phyloP scores from a whole-genome alignment of 768 basidiomycete species.

The Coprinopsis sp. region DNA sequence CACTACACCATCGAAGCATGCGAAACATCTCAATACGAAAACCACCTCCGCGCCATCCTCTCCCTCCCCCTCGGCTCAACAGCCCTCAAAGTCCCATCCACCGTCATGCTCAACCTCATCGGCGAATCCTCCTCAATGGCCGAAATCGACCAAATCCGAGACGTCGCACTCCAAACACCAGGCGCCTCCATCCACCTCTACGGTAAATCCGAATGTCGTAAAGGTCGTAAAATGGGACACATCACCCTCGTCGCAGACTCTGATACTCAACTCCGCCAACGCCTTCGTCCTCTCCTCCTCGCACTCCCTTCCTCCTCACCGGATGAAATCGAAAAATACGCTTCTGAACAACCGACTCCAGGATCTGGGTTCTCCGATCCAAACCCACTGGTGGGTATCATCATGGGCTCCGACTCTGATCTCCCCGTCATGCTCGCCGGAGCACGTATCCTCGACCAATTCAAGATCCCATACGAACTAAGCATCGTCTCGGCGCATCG shows the following conservation, averaged over 20 bases:
- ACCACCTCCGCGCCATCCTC: slow-evolving; percentile 93
- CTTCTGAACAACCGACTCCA: slow-evolving; percentile 40
- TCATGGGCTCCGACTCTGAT: slow-evolving; percentile 99
- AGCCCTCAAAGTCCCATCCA: slow-evolving; percentile 76
- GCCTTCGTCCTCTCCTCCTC: slow-evolving; percentile 71
- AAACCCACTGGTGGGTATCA: slow-evolving; percentile 82
- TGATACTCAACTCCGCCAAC: slow-evolving; percentile 65
- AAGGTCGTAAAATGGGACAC: slow-evolving; percentile 97
- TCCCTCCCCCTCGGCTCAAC: slow-evolving; percentile 87
- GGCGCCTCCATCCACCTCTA: slow-evolving; percentile 88
- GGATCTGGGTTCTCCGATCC: slow-evolving; percentile 54
- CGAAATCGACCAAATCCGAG: slow-evolving; percentile 50
- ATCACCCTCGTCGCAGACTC: slow-evolving; percentile 82
- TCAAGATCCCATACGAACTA: slow-evolving; percentile 84
- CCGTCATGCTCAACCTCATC: slow-evolving; percentile 93
- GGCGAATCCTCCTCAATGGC: slow-evolving; percentile 68
- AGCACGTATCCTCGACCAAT: slow-evolving; percentile 77
- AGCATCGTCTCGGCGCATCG: slow-evolving; percentile 96
- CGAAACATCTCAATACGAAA: slow-evolving; percentile 94
- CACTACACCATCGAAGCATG: slow-evolving; percentile 99
- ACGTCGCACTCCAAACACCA: slow-evolving; percentile 60
- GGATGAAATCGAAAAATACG: slow-evolving; percentile 49
- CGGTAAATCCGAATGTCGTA: slow-evolving; percentile 86
- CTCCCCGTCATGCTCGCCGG: slow-evolving; percentile 90
- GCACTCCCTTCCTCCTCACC: slow-evolving; percentile 49